Evolutionary conservation across 345 rosid species (phyloP).

Genomic region (Euphorbia peplus): DNA sequence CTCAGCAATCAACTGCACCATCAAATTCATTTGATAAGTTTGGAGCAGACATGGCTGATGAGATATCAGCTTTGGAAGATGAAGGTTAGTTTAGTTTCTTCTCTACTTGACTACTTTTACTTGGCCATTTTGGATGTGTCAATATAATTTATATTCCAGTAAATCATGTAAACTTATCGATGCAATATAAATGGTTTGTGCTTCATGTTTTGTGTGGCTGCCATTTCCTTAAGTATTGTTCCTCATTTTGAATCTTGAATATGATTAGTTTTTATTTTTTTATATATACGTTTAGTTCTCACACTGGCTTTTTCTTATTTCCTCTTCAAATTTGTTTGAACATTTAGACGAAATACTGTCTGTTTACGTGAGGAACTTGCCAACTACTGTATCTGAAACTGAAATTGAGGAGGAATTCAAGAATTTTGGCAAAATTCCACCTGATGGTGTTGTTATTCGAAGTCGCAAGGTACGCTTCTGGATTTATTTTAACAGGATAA

Average conservation of each 20-base stretch:
- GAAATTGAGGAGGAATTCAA: constrained; percentile 70
- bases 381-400: constrained; percentile 44
- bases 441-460: constrained; percentile 61
- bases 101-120: neutral
- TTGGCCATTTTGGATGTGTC: neutral
- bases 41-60: constrained; percentile 43
- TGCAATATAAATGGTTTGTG: neutral
- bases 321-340: neutral
- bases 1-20: constrained; percentile 28
- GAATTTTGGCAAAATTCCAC: constrained; percentile 55
- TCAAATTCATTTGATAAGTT: constrained; percentile 37
- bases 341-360: constrained; percentile 60
- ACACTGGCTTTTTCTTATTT: constrained; percentile 2
- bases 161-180: neutral
- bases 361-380: constrained; percentile 63
- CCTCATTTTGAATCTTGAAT: neutral
- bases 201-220: neutral
- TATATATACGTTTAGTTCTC: neutral
- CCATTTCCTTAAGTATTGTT: neutral
- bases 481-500: neutral
- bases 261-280: neutral
- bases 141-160: neutral
- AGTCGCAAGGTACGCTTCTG: constrained; percentile 55
- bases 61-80: constrained; percentile 38
- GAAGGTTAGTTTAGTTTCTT: constrained; percentile 40